These are phyloP conservation scores for Ogataea nitratoaversa DNA, from an alignment of 805 yeast species.

Conservation along the genomic window DNA sequence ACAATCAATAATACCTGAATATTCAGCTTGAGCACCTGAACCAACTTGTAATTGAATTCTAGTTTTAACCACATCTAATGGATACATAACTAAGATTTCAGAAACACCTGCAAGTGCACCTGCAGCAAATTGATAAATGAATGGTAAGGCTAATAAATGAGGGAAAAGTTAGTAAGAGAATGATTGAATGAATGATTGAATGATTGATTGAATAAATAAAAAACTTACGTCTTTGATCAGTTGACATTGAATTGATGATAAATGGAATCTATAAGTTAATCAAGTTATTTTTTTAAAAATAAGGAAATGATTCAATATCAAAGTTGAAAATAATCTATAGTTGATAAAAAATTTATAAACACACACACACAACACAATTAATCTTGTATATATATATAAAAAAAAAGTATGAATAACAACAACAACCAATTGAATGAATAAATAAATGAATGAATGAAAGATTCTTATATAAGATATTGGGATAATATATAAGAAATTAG, in stretches of 20 bases:
- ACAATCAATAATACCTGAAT: conserved; percentile 82
- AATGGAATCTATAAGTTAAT: neutral
- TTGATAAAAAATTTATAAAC: too few relatives aligned
- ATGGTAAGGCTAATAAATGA: conserved; percentile 60
- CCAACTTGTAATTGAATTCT: conserved; percentile 85
- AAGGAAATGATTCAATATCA: too few relatives aligned
- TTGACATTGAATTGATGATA: conserved; percentile 5
- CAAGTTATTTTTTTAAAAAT: neutral
- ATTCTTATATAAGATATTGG: too few relatives aligned
- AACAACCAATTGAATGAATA: too few relatives aligned
- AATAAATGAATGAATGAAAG: too few relatives aligned
- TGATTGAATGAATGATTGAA: neutral
- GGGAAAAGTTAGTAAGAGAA: neutral
- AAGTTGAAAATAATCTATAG: too few relatives aligned
- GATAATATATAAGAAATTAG: too few relatives aligned
- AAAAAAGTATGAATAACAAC: too few relatives aligned
- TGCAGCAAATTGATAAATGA: conserved; percentile 81
- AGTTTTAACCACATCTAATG: conserved; percentile 94
- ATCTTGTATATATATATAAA: too few relatives aligned
- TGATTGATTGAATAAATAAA: neutral
- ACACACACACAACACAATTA: too few relatives aligned
- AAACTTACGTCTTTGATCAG: conserved; percentile 20
- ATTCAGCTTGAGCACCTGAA: conserved; percentile 50
- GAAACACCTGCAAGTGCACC: conserved; percentile 98
- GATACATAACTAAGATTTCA: conserved; percentile 93